Evolutionary conservation across 352 stramenopile species (phyloP).

Genomic region (Phytophthora palmivora): DNA sequence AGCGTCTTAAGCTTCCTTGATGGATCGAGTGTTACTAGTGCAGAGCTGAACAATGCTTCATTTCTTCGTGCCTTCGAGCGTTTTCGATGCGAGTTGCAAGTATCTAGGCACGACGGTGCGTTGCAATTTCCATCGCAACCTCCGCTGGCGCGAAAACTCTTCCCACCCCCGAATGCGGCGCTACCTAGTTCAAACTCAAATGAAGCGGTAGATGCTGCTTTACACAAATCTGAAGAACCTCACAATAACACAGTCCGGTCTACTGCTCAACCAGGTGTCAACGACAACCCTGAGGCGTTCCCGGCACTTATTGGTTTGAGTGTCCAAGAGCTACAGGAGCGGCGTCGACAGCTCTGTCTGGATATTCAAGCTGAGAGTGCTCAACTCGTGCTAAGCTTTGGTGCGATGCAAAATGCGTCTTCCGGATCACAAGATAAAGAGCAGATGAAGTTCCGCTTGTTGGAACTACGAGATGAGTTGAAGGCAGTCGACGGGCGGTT

Average conservation of each 20-base stretch:
- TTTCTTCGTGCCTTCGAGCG: conserved; percentile 58
- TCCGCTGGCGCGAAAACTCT: conserved; percentile 33
- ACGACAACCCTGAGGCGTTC: conserved; percentile 8
- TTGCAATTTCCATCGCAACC: conserved; percentile 6
- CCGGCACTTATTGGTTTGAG: conserved; percentile 18
- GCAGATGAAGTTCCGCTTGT: conserved; percentile 19
- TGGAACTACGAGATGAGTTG: conserved; percentile 34
- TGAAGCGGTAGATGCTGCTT: background rate
- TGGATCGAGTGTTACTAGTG: conserved; percentile 59
- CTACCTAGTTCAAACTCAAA: background rate
- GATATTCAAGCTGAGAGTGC: conserved; percentile 63
- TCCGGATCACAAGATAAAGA: conserved; percentile 15
- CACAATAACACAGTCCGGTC: background rate
- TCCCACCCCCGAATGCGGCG: conserved; percentile 4
- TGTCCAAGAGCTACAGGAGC: conserved; percentile 36
- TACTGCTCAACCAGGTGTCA: background rate
- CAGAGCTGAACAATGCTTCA: conserved; percentile 63
- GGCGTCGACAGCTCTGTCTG: conserved; percentile 52
- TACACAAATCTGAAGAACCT: background rate
- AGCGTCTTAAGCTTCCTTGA: conserved; percentile 59
- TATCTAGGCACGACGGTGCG: conserved; percentile 9
- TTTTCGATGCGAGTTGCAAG: conserved; percentile 50
- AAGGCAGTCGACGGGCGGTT: conserved; percentile 32
- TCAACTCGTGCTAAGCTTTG: conserved; percentile 49
- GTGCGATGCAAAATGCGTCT: conserved; percentile 6